A percentile compares a stretch with the other conserved stretches of the same genome.
These are phyloP conservation scores for Mayamaea pseudoterrestris DNA, from an alignment of 108 stramenopile genomes.

Conservation along the genomic window DNA sequence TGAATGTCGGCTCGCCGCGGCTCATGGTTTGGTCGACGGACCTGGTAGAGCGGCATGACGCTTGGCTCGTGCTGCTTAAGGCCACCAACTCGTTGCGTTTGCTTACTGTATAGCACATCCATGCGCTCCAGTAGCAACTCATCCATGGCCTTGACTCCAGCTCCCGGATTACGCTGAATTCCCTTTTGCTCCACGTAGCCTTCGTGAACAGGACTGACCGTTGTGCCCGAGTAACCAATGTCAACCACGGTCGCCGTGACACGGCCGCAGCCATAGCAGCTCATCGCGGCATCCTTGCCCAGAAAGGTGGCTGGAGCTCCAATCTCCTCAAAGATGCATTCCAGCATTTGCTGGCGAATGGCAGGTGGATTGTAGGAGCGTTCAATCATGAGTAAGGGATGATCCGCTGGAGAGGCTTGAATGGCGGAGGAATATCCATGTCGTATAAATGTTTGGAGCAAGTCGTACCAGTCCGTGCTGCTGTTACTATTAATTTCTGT, in stretches of 20 bases:
- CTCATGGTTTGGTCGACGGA: conserved; percentile 11
- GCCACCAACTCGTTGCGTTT: neutral
- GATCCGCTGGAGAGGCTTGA: conserved; percentile 16
- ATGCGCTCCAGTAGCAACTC: conserved; percentile 32
- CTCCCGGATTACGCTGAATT: conserved; percentile 43
- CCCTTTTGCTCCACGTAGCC: conserved; percentile 75
- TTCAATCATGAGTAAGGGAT: conserved; percentile 63
- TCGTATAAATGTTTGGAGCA: conserved; percentile 21
- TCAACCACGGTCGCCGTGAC: conserved; percentile 77
- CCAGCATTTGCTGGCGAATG: conserved; percentile 57
- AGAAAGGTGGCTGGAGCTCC: conserved; percentile 84
- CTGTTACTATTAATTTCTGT: neutral
- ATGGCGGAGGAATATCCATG: conserved; percentile 35
- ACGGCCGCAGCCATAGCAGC: conserved; percentile 77
- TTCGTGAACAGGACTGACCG: conserved; percentile 75
- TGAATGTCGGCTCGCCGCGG: conserved; percentile 34
- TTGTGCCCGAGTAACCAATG: conserved; percentile 58
- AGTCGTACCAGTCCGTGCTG: conserved; percentile 34
- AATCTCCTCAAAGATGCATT: conserved; percentile 59
- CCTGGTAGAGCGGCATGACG: conserved; percentile 65
- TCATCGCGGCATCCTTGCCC: conserved; percentile 63
- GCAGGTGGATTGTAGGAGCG: conserved; percentile 73
- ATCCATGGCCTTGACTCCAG: conserved; percentile 48
- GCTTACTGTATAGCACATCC: conserved; percentile 21
- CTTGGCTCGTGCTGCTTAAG: conserved; percentile 9